Evolutionary conservation across 2,329 filamentous ascomycete species (phyloP).

Genomic region (Apiospora malaysiana): DNA sequence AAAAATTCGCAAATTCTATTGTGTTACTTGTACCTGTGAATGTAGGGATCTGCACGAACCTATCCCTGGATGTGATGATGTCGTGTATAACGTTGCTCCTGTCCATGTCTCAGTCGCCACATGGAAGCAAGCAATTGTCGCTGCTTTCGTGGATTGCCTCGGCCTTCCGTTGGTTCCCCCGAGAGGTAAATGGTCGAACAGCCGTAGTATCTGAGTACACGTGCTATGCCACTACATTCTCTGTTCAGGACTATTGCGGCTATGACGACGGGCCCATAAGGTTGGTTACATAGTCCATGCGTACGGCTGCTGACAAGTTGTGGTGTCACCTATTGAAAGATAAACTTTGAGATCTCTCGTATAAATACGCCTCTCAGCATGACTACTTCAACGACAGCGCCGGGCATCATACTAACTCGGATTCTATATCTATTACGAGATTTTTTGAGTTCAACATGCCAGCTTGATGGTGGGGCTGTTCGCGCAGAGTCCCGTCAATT

Average conservation of each 20-base stretch:
- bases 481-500: no score
- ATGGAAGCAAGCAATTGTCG: background rate
- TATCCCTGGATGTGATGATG: background rate
- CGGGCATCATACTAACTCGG: background rate
- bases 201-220: background rate
- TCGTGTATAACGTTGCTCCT: background rate
- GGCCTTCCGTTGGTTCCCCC: no score
- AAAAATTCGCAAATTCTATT: slow-evolving; percentile 19
- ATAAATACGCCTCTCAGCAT: background rate
- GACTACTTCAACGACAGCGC: background rate
- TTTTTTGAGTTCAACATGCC: slow-evolving; percentile 1
- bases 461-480: background rate
- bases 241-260: background rate
- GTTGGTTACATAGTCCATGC: background rate
- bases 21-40: background rate
- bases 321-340: background rate
- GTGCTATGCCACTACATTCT: background rate
- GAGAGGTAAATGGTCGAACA: background rate
- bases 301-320: background rate
- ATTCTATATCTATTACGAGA: background rate
- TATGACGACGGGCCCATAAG: background rate
- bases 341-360: background rate
- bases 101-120: no score
- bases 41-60: background rate
- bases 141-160: no score